Percentiles rank a stretch among this genome's conserved stretches.
Conservation (phyloP, 1,284 basidiomycete genomes). For the Ceratobasidium sp. region DNA sequence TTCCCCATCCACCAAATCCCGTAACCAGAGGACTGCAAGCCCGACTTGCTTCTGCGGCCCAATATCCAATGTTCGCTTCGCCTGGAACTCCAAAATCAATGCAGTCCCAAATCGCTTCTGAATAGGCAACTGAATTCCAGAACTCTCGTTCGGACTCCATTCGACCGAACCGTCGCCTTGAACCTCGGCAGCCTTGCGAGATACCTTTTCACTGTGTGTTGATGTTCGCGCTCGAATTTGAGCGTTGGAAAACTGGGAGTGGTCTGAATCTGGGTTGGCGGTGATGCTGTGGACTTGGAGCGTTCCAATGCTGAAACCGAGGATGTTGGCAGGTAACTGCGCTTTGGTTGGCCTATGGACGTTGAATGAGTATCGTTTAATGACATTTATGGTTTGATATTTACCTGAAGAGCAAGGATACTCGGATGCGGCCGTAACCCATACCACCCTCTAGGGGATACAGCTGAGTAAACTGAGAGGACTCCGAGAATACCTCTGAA, state of each 20-base stretch:
- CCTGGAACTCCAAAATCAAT: conserved; percentile 32
- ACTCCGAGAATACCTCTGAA: conserved; percentile 40
- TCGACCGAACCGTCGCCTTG: conserved; percentile 40
- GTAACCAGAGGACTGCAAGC: conserved; percentile 40
- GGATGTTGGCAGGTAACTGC: conserved; percentile 35
- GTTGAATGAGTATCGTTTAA: background rate
- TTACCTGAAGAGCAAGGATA: conserved; percentile 44
- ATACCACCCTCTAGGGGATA: conserved; percentile 43
- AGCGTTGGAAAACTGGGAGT: conserved; percentile 5
- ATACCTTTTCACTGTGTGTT: conserved; percentile 18
- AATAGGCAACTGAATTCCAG: conserved; percentile 35
- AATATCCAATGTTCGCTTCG: conserved; percentile 21
- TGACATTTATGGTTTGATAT: background rate
- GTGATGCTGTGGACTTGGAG: conserved; percentile 40
- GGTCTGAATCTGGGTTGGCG: conserved; percentile 15
- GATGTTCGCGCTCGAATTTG: conserved; percentile 35
- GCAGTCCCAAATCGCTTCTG: conserved; percentile 41
- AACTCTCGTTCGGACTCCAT: conserved; percentile 1
- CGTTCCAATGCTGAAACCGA: conserved; percentile 41
- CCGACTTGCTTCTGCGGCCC: conserved; percentile 16
- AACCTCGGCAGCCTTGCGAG: background rate
- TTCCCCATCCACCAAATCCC: conserved; percentile 41
- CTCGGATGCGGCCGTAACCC: conserved; percentile 40
- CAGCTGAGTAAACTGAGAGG: conserved; percentile 36
- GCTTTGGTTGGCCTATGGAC: conserved; percentile 20